Evolutionary conservation across 2,329 filamentous ascomycete genomes (phyloP), one percentile per base, ranked within the genome.

Genomic region (Fusarium sp.): DNA sequence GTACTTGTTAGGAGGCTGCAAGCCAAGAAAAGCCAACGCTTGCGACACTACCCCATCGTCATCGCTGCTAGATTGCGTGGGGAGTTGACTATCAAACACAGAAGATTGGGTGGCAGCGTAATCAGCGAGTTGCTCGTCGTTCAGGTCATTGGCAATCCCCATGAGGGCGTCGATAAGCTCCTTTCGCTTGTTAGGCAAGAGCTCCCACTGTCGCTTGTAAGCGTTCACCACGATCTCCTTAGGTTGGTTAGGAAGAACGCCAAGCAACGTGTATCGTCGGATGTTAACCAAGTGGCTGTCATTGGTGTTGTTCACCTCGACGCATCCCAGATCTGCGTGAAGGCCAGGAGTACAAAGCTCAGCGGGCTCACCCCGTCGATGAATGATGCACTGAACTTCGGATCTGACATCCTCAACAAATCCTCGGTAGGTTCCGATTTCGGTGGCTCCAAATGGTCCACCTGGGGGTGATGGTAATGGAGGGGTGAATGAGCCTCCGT

Each of bases 381-480:
- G 81, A 71, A 81, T 86, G 61, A 82, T 81, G 61, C 77, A 87
- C 75, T 88, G 85, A 2, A 88, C 80, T 71, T 89, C 87, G 42
- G 82, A 83, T 65, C 86, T 83, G 29, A 88, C 81, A 70, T 89
- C 86, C 66, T 89, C 86, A 66, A 86, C 81, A 60, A 85, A 89
- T 2, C 85, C 85, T 35, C 87, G 84, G 65, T 83, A 82, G 1
- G 85, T 86, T 3, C 81, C 81, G 10, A 85, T 71, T 36, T 82
- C 78, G 3, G 84, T 86, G 18, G 79, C 71, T n/a, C 78, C 76
- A 52, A 79, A 79, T 52, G 81, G 81, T 4, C 81, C 81, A 10
- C 71, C 73, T 58, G 79, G 77, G 31, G 77, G 85, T 72, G 77
- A 78, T 54, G 82, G 81, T 2, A 73, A 73, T 20, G 78, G 82